Percentiles rank a stretch among this genome's conserved stretches.
phyloP scores from a whole-genome alignment of 306 rosid species.

The Pyrus bretschneideri region DNA sequence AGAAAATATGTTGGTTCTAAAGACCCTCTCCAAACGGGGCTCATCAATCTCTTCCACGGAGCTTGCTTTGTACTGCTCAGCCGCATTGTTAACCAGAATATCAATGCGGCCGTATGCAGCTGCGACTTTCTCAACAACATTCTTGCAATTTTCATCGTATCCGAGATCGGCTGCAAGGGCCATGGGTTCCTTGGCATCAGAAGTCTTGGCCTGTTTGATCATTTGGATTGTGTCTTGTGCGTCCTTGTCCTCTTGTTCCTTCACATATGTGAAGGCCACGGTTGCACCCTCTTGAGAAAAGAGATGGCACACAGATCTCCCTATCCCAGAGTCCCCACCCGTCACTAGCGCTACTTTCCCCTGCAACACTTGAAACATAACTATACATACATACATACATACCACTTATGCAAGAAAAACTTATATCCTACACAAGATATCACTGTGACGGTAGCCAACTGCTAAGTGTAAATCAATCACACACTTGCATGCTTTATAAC shows the following conservation, averaged over 20 bases:
- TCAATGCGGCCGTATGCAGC: slow-evolving; percentile 54
- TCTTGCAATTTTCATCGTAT: slow-evolving; percentile 61
- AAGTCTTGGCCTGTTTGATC: slow-evolving; percentile 40
- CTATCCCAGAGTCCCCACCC: slow-evolving; percentile 82
- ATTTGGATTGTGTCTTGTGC: slow-evolving; percentile 52
- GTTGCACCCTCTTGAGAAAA: slow-evolving; percentile 77
- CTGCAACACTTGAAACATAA: slow-evolving; percentile 16
- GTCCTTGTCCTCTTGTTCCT: slow-evolving; percentile 61
- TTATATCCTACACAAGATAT: no score
- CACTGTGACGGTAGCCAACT: no score
- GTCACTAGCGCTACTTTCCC: slow-evolving; percentile 76
- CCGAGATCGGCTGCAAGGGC: slow-evolving; percentile 74
- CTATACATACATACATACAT: no score
- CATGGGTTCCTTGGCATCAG: slow-evolving; percentile 50
- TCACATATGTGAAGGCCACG: slow-evolving; percentile 69
- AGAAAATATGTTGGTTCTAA: slow-evolving; percentile 68
- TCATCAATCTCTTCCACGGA: slow-evolving; percentile 68
- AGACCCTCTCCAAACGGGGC: slow-evolving; percentile 57
- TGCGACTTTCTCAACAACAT: slow-evolving; percentile 47
- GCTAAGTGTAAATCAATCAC: no score
- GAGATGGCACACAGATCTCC: slow-evolving; percentile 56
- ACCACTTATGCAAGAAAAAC: no score
- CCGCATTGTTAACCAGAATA: slow-evolving; percentile 66
- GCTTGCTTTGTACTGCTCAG: slow-evolving; percentile 47
- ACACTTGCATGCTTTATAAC: no score